These are phyloP conservation scores for Populus nigra DNA, from an alignment of 345 rosid species.

Conservation along the genomic window DNA sequence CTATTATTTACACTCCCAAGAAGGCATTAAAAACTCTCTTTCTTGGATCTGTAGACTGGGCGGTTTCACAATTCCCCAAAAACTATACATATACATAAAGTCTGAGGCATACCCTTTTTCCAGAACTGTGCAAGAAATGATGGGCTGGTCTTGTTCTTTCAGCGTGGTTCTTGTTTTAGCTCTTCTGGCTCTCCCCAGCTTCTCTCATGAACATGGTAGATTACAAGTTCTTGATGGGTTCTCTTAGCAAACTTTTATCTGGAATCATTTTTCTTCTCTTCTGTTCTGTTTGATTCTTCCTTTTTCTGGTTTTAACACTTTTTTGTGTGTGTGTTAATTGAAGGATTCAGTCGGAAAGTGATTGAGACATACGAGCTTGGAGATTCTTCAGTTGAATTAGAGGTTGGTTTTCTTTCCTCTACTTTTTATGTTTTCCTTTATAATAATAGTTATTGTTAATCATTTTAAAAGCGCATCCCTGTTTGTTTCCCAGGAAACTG, in stretches of 20 bases:
- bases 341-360: constrained; percentile 35
- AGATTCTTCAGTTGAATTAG: constrained; percentile 23
- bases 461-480: too few relatives aligned
- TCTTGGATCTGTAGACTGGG: constrained; percentile 30
- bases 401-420: constrained; percentile 21
- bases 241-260: background rate
- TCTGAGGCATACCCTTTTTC: constrained; percentile 34
- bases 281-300: background rate
- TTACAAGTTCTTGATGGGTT: background rate
- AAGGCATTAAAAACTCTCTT: background rate
- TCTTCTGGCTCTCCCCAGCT: constrained; percentile 31
- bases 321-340: background rate
- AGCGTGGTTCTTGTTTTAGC: constrained; percentile 26
- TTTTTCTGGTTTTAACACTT: background rate
- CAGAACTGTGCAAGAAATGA: constrained; percentile 20
- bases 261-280: background rate
- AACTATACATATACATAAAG: background rate
- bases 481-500: constrained; percentile 34
- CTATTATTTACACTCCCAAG: background rate
- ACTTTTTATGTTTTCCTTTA: background rate
- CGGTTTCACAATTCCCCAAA: constrained; percentile 27
- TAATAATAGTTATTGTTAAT: background rate
- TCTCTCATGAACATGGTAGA: constrained; percentile 32
- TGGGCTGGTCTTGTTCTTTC: constrained; percentile 34
- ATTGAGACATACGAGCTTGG: constrained; percentile 28